A percentile compares a stretch with the other conserved stretches of the same genome.
Evolutionary conservation across 306 rosid species (phyloP).

Genomic region (Parietaria judaica): DNA sequence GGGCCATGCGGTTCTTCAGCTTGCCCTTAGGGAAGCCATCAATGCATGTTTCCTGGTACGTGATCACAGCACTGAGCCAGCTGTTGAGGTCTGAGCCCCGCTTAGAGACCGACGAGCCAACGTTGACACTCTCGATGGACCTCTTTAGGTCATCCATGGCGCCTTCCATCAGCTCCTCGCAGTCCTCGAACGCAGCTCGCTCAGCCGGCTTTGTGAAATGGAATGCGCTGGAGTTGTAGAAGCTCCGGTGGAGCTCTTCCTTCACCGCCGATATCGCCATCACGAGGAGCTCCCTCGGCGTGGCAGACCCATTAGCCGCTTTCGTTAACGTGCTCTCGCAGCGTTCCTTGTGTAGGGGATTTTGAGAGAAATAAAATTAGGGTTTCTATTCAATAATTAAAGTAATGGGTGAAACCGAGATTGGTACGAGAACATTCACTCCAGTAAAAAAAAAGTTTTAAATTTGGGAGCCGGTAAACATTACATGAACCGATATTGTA

Average conservation of each 20-base stretch:
- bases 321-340: constrained; percentile 40
- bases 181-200: constrained; percentile 63
- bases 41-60: constrained; percentile 59
- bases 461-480: too few species aligned
- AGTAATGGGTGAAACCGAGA: too few species aligned
- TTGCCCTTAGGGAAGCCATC: constrained; percentile 74
- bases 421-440: too few species aligned
- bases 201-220: constrained; percentile 31
- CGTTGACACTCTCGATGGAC: constrained; percentile 17
- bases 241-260: constrained; percentile 37
- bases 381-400: too few species aligned
- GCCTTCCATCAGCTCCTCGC: constrained; percentile 35
- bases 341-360: constrained; percentile 12
- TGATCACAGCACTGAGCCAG: constrained; percentile 81
- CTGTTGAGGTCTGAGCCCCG: constrained; percentile 45
- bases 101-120: constrained; percentile 4
- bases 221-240: constrained; percentile 15
- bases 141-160: constrained; percentile 45
- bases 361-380: too few species aligned
- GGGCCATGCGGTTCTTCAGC: constrained; percentile 31
- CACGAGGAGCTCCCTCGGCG: constrained; percentile 55
- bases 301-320: constrained; percentile 11
- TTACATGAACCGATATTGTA: too few species aligned
- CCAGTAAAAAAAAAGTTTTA: too few species aligned
- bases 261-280: constrained; percentile 27